Evolutionary conservation across 1,284 basidiomycete genomes (phyloP).

Genomic region (Ceratobasidium sp.): DNA sequence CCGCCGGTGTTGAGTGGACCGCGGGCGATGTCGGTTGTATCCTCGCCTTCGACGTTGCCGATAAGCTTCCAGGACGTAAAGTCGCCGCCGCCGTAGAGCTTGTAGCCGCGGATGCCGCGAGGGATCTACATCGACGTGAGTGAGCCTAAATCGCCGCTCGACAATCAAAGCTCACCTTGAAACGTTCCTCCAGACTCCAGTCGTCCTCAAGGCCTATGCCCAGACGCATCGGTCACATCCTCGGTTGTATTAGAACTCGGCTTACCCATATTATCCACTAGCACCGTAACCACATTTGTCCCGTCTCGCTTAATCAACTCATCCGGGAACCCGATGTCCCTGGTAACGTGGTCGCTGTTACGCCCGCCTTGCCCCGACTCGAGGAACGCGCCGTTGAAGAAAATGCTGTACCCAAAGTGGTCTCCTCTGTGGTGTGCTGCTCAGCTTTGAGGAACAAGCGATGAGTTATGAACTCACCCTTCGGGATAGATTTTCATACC

Average conservation of each 20-base stretch:
- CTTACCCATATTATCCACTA: slow-evolving; percentile 56
- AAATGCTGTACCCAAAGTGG: slow-evolving; percentile 63
- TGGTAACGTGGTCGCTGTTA: slow-evolving; percentile 52
- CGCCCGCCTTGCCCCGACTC: slow-evolving; percentile 60
- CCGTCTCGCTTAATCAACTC: slow-evolving; percentile 52
- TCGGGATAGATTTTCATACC: slow-evolving; percentile 62
- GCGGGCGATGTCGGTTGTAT: slow-evolving; percentile 32
- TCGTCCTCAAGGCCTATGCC: slow-evolving; percentile 51
- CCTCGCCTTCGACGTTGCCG: slow-evolving; percentile 37
- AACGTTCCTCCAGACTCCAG: slow-evolving; percentile 52
- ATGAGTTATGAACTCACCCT: slow-evolving; percentile 55
- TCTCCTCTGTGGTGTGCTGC: slow-evolving; percentile 56
- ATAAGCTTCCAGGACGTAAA: slow-evolving; percentile 41
- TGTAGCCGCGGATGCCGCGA: slow-evolving; percentile 53
- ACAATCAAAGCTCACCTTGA: slow-evolving; percentile 50
- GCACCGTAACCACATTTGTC: slow-evolving; percentile 58
- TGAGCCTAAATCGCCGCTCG: background rate
- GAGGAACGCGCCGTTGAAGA: slow-evolving; percentile 62
- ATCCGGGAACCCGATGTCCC: slow-evolving; percentile 53
- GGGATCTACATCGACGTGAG: slow-evolving; percentile 49
- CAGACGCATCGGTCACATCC: background rate
- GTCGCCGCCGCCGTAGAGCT: slow-evolving; percentile 44
- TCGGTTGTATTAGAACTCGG: background rate
- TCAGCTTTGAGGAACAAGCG: background rate
- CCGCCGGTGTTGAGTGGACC: slow-evolving; percentile 38